phyloP scores from a whole-genome alignment of 2,329 filamentous ascomycete species.

The Pseudofabraea citricarpa region DNA sequence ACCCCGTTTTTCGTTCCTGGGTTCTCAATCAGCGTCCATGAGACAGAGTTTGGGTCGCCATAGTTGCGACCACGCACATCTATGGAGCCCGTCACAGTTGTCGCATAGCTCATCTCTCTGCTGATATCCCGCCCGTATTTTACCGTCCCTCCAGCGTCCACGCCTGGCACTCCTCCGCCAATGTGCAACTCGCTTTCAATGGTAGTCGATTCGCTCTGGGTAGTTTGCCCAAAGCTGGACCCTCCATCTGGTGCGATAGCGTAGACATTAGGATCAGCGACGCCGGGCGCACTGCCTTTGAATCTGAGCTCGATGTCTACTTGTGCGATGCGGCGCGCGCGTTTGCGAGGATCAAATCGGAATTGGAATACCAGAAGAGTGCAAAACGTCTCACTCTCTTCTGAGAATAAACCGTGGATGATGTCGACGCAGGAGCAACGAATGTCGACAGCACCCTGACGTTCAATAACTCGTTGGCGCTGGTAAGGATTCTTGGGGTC shows the following conservation, averaged over 20 bases:
- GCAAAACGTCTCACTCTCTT: constrained; percentile 14
- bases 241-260: constrained; percentile 14
- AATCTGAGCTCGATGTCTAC: constrained; percentile 20
- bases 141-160: constrained; percentile 9
- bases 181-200: constrained; percentile 2
- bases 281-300: constrained; percentile 2
- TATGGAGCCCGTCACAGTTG: constrained; percentile 16
- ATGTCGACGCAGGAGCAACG: constrained; percentile 22
- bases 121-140: constrained; percentile 19
- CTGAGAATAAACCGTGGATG: constrained; percentile 19
- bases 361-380: constrained; percentile 23
- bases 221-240: constrained; percentile 8
- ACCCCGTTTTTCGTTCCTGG: constrained; percentile 17
- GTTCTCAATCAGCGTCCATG: constrained; percentile 25
- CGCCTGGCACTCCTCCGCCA: constrained; percentile 9
- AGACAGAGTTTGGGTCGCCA: constrained; percentile 13
- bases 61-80: constrained; percentile 14
- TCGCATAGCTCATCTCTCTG: constrained; percentile 12
- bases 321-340: constrained; percentile 18
- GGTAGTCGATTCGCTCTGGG: constrained; percentile 9
- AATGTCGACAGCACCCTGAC: constrained; percentile 22
- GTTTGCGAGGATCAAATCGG: constrained; percentile 21
- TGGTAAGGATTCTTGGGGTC: background rate
- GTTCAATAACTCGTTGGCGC: constrained; percentile 7
- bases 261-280: constrained; percentile 12